These are phyloP conservation scores for Phytophthora palmivora DNA, from an alignment of 352 stramenopile species.

Conservation along the genomic window DNA sequence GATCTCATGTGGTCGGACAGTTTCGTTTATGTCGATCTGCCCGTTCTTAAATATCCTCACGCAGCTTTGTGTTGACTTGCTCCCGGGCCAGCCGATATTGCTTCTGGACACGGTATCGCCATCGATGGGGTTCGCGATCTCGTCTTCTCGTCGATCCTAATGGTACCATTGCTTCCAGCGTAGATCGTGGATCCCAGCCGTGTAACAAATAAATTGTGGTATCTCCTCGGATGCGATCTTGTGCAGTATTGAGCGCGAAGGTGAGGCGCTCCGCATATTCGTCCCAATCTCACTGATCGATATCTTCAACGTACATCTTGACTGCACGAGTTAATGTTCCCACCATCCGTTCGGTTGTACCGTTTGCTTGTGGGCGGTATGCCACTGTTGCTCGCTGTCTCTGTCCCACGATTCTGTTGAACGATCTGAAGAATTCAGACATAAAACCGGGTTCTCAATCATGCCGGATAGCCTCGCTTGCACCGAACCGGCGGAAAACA, in stretches of 20 bases:
- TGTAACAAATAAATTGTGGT: neutral
- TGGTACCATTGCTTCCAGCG: constrained; percentile 9
- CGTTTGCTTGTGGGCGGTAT: neutral
- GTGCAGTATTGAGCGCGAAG: neutral
- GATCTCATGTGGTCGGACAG: constrained; percentile 1
- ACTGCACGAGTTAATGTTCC: neutral
- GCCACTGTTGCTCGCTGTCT: neutral
- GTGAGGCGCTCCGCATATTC: neutral
- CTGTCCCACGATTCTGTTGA: neutral
- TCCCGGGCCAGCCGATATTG: constrained; percentile 4
- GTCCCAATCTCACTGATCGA: neutral
- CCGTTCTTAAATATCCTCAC: neutral
- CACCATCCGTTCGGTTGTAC: neutral
- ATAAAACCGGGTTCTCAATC: neutral
- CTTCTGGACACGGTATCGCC: constrained; percentile 13
- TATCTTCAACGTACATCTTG: neutral
- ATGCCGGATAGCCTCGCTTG: neutral
- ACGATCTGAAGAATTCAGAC: neutral
- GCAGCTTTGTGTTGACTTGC: neutral
- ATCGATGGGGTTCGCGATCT: neutral
- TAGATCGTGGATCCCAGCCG: neutral
- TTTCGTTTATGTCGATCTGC: constrained; percentile 1
- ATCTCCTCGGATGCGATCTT: neutral
- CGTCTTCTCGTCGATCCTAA: neutral
- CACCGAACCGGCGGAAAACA: neutral